Percentiles rank a stretch among this genome's conserved stretches.
phyloP scores from a whole-genome alignment of 2,329 filamentous ascomycete species.

The Fusarium metavorans region DNA sequence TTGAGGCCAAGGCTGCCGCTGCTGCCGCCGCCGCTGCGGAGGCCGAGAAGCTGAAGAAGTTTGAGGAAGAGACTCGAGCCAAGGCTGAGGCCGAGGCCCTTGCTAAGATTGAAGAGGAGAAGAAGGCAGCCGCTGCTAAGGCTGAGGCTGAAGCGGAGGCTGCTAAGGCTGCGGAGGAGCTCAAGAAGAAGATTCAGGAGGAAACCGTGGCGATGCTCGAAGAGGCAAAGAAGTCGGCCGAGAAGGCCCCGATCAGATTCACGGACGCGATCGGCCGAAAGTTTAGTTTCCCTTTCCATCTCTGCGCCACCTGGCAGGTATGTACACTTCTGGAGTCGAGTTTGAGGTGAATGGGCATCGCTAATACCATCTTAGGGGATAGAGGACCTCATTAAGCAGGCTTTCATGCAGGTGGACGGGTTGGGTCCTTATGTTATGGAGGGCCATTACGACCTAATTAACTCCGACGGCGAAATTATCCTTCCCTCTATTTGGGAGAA shows the following conservation, averaged over 20 bases:
- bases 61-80: constrained; percentile 55
- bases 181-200: constrained; percentile 68
- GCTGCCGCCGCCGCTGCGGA: constrained; percentile 54
- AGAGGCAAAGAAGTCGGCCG: constrained; percentile 63
- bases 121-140: constrained; percentile 52
- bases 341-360: too few species aligned
- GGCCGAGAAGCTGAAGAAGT: constrained; percentile 57
- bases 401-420: constrained; percentile 83
- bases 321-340: too few species aligned
- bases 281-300: constrained; percentile 89
- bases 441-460: constrained; percentile 84
- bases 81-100: constrained; percentile 53
- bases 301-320: constrained; percentile 81
- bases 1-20: constrained; percentile 55
- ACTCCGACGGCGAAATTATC: constrained; percentile 85
- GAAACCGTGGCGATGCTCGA: constrained; percentile 63
- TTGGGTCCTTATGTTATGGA: constrained; percentile 81
- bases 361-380: constrained; percentile 68
- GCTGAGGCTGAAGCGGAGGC: constrained; percentile 61
- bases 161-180: constrained; percentile 70
- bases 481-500: constrained; percentile 83
- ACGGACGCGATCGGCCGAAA: constrained; percentile 93
- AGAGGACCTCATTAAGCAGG: constrained; percentile 88
- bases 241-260: constrained; percentile 84
- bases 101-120: constrained; percentile 58